Base-by-base conservation (phyloP, 768 basidiomycete genomes). In the Porpolomopsis calyptriformis region DNA sequence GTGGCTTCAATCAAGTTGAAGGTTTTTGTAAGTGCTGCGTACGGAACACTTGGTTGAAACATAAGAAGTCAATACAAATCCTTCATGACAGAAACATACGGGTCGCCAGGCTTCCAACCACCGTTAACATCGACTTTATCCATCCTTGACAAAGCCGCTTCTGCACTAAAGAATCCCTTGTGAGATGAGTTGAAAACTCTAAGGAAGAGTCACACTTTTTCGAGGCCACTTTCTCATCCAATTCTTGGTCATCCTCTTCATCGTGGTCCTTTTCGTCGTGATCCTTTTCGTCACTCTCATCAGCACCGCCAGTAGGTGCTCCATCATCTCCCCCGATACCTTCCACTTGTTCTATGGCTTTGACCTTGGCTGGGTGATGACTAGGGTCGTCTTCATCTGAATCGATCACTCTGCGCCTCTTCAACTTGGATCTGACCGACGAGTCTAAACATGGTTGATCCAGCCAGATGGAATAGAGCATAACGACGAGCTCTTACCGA, bases 1-100 rank as follows among this genome's bases (percentile, higher is more conserved):
- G 96, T 99, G 4, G 79, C 78, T 62, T 96, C 93, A 50, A 99
- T 98, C 24, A 85, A 65, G 14, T 80, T 73, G 60, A 98, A 98
- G 0, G 85, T 78, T 53, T 89, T 83, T 7, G 91, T 80, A 27
- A 99, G 74, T 4, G 96, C 89, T 14, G 89, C 85, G 59, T 99
- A 99, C 0, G 96, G 96, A 9, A 97, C 85, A 3, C 93, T 97
- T 49, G 23, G 35, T 45, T 52, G 37, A 49, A 37, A 22, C 40
- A 20, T 20, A 29, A 44, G 4, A 34, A 16, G n/a, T n/a, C 12
- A 40, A 24, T 22, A 25, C 4, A 43, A 4, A 16, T 4, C 35
- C n/a, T 3, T 11, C 19, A 43, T 24, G 16, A 34, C n/a, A 9
- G 35, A 14, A 29, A 73, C 88, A 54, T 58, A 93, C 92, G 88